phyloP scores from a whole-genome alignment of 2,329 filamentous ascomycete genomes.

The Colletotrichum godetiae region DNA sequence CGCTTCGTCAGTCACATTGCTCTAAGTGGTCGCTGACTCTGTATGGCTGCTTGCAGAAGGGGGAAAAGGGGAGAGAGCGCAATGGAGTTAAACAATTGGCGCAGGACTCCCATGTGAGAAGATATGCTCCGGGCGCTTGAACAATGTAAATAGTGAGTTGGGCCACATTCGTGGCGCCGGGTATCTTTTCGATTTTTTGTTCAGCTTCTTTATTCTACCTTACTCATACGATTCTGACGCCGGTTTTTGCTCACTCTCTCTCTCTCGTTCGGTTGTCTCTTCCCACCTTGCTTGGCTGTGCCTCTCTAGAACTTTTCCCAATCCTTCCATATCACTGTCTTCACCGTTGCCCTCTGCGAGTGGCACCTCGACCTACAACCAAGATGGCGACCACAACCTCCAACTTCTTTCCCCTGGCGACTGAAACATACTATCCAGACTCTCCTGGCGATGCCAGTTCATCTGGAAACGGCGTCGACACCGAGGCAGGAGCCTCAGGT shows the following conservation, averaged over 20 bases:
- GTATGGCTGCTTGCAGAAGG: not conserved
- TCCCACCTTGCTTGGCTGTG: not conserved
- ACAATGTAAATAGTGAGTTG: constrained; percentile 35
- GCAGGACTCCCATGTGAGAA: constrained; percentile 1
- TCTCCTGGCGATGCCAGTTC: constrained; percentile 47
- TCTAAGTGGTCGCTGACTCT: not conserved
- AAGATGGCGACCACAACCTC: constrained; percentile 54
- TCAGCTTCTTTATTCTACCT: constrained; percentile 28
- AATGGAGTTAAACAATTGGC: constrained; percentile 5
- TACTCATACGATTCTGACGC: constrained; percentile 35
- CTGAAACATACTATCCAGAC: constrained; percentile 50
- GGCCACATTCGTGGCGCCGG: constrained; percentile 36
- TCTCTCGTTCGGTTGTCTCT: not conserved
- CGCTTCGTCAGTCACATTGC: not conserved
- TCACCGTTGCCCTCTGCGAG: constrained; percentile 18
- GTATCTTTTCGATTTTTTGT: constrained; percentile 36
- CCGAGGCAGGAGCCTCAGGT: constrained; percentile 74
- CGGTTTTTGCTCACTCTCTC: not conserved
- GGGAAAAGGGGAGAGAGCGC: not conserved
- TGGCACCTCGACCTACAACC: constrained; percentile 2
- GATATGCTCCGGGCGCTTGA: constrained; percentile 4
- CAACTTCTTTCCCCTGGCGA: constrained; percentile 55
- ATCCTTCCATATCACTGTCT: not conserved
- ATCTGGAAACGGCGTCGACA: constrained; percentile 54
- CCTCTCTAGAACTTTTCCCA: not conserved